Evolutionary conservation across 192 early-diverging fungal genomes (phyloP), one percentile per base, ranked within the genome.

Genomic region (Lunasporangiospora selenospora): DNA sequence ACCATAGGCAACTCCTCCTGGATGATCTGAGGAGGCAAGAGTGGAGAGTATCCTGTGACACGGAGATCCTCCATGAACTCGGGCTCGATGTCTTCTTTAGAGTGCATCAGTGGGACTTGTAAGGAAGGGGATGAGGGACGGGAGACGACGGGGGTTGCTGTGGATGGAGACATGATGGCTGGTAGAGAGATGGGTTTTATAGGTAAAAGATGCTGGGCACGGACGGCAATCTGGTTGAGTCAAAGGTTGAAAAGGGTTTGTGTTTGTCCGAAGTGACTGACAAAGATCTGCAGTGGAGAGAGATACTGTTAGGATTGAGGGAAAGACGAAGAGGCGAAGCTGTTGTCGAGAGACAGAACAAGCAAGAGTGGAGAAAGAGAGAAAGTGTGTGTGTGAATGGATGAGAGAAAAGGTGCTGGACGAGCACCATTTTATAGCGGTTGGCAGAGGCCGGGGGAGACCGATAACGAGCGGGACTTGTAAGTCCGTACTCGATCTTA

Each of bases 1-100:
- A 88, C 87, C 58, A 89, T 80, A 49, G 92, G 91, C 48, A 85
- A 76, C 78, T 96, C 95, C 64, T 89, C 85, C 75, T 94, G 91
- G 27, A 96, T 83, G 58, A 94, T 91, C 76, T 93, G 92, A 38
- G 95, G 95, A 50, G 93, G 88, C 16, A 96, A 59, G n/a, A 98
- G 85, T n/a, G 95, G 89, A 53, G 94, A 91, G 82, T 96, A 93
- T 15, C 90, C 90, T 15, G 84, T 78, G 62, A 97, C 87, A 60
- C 93, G 90, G 59, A 93, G 85, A 80, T 96, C 94, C 75, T 98
- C 95, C 80, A 85, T 82, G 62, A 75, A 78, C 61, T 78, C 70
- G n/a, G 59, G 53, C 18, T 57, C 50, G 62, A 77, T 77, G 18
- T 64, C 44, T 71, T 77, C 67, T 19, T 62, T 77, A 13, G 76